Percentiles rank a stretch among this genome's conserved stretches.
These are phyloP conservation scores for Nannochloris sp. DNA, from an alignment of 139 green algal genomes.

Conservation along the genomic window DNA sequence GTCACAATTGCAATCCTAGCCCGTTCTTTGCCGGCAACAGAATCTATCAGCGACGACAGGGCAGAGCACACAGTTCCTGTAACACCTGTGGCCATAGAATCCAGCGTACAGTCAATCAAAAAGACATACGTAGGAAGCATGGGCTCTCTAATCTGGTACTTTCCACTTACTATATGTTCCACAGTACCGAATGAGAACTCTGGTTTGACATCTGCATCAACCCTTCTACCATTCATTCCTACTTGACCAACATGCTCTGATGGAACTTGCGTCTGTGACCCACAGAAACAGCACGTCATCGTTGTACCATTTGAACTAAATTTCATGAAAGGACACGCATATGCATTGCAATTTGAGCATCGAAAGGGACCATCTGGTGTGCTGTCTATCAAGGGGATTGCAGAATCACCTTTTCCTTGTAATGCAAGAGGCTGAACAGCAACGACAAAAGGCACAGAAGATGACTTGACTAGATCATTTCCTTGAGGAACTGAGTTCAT, in stretches of 20 bases:
- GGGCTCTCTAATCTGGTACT: conserved; percentile 68
- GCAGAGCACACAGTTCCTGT: conserved; percentile 51
- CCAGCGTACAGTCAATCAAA: conserved; percentile 63
- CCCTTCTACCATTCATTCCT: conserved; percentile 48
- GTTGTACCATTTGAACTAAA: conserved; percentile 46
- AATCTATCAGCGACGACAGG: conserved; percentile 51
- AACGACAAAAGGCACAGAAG: conserved; percentile 71
- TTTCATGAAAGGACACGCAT: conserved; percentile 82
- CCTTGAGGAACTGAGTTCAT: conserved; percentile 69
- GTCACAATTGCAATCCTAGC: conserved; percentile 67
- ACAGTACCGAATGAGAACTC: conserved; percentile 62
- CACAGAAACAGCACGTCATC: conserved; percentile 80
- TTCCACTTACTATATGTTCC: conserved; percentile 55
- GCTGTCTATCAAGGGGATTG: conserved; percentile 64
- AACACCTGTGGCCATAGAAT: conserved; percentile 53
- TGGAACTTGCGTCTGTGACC: conserved; percentile 33
- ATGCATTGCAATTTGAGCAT: conserved; percentile 76
- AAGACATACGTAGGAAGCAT: conserved; percentile 74
- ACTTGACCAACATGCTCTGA: conserved; percentile 64
- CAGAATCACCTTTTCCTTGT: conserved; percentile 58
- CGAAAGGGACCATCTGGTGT: conserved; percentile 69
- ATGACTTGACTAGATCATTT: conserved; percentile 60
- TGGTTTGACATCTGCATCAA: conserved; percentile 53
- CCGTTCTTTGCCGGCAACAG: conserved; percentile 44
- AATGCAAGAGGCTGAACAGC: conserved; percentile 76